Conservation (phyloP, 2,329 filamentous ascomycete species). For the Cordyceps tenuipes region DNA sequence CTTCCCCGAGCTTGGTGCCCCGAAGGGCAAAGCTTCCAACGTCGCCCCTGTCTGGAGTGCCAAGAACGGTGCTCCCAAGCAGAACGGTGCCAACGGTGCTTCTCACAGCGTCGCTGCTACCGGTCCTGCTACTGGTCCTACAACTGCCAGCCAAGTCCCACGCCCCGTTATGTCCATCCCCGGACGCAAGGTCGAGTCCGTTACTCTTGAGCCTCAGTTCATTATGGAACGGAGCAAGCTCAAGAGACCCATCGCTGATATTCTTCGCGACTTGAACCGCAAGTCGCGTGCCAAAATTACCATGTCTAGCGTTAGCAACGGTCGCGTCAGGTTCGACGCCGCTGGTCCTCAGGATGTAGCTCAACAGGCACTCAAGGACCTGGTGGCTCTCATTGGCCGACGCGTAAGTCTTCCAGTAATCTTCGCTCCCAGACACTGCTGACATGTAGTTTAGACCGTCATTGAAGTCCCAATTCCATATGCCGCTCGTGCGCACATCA, state of each 20-base stretch:
- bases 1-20: constrained; percentile 80
- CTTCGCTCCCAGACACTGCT: constrained; percentile 11
- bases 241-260: constrained; percentile 76
- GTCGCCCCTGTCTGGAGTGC: constrained; percentile 70
- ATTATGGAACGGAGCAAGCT: constrained; percentile 69
- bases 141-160: constrained; percentile 25
- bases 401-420: background rate
- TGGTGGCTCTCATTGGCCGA: constrained; percentile 81
- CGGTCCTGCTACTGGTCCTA: constrained; percentile 44
- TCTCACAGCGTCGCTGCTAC: constrained; percentile 56
- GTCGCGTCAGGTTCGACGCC: constrained; percentile 72
- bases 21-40: constrained; percentile 58
- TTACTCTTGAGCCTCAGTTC: constrained; percentile 66
- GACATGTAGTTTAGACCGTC: constrained; percentile 30
- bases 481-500: constrained; percentile 80
- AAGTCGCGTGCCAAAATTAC: constrained; percentile 81
- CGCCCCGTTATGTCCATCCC: constrained; percentile 64
- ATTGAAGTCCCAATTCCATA: constrained; percentile 73
- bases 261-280: constrained; percentile 86
- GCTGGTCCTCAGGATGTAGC: constrained; percentile 77
- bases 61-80: constrained; percentile 48
- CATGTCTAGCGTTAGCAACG: constrained; percentile 64
- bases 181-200: constrained; percentile 70
- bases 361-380: constrained; percentile 79
- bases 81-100: constrained; percentile 45